These are phyloP conservation scores for Whalleya microplaca DNA, from an alignment of 2,329 filamentous ascomycete genomes.

Conservation along the genomic window DNA sequence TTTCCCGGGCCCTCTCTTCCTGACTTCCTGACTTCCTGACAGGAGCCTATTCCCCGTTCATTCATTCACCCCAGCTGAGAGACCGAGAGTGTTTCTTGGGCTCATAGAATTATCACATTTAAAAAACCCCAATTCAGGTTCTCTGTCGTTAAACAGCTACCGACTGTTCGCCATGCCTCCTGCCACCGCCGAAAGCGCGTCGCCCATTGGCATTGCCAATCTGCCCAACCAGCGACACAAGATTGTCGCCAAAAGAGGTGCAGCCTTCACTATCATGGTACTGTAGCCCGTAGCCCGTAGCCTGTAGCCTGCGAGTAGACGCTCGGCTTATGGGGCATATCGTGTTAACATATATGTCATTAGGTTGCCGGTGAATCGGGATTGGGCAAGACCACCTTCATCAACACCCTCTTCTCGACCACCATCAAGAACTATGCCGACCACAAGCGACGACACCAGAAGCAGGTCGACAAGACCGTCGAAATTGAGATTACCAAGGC, in stretches of 20 bases:
- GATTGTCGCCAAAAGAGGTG: constrained; percentile 82
- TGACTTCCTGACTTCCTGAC: too few relatives aligned
- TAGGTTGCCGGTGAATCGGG: constrained; percentile 98
- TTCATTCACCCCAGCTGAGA: constrained; percentile 4
- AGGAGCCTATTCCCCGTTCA: constrained; percentile 5
- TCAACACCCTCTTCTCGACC: constrained; percentile 99
- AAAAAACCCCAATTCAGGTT: constrained; percentile 10
- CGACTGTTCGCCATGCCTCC: constrained; percentile 59
- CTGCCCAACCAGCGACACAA: constrained; percentile 76
- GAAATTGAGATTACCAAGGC: constrained; percentile 99
- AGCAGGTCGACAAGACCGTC: constrained; percentile 99
- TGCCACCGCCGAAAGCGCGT: constrained; percentile 36
- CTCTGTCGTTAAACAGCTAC: constrained; percentile 15
- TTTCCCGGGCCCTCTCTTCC: constrained; percentile 20
- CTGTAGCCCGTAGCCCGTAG: too few relatives aligned
- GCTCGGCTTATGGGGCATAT: constrained; percentile 9
- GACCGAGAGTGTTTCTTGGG: constrained; percentile 20
- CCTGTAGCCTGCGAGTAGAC: constrained; percentile 5
- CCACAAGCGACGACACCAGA: constrained; percentile 98
- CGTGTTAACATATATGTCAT: constrained; percentile 5
- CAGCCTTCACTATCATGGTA: constrained; percentile 99
- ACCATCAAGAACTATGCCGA: constrained; percentile 99
- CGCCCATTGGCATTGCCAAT: constrained; percentile 70
- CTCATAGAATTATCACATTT: constrained; percentile 9
- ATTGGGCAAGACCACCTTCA: constrained; percentile 99